A percentile compares a stretch with the other conserved stretches of the same genome.
These are phyloP conservation scores for Fagopyrum esculentum DNA, from an alignment of 148 eudicot genomes.

Conservation along the genomic window DNA sequence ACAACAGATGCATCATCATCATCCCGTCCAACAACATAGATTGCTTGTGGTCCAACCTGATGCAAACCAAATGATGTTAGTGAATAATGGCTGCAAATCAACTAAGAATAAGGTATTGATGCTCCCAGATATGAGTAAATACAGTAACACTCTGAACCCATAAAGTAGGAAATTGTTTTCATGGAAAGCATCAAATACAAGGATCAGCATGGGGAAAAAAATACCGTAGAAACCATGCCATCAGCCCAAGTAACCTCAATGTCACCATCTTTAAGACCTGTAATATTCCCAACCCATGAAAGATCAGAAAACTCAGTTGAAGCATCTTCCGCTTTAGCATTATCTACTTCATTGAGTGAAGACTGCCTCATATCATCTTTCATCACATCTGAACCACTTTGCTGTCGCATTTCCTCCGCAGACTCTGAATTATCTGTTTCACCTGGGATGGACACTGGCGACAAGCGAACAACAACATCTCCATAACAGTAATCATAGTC, in stretches of 20 bases:
- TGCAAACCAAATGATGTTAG: constrained; percentile 23
- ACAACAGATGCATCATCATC: constrained; percentile 83
- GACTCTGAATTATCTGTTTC: constrained; percentile 25
- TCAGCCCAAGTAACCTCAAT: constrained; percentile 99
- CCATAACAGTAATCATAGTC: constrained; percentile 97
- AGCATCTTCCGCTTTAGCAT: constrained; percentile 30
- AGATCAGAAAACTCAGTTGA: constrained; percentile 49
- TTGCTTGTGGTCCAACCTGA: constrained; percentile 99
- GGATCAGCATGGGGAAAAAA: constrained; percentile 5
- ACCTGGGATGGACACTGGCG: constrained; percentile 39
- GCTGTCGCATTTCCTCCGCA: constrained; percentile 26
- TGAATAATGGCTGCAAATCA: constrained; percentile 19
- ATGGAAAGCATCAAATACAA: background rate
- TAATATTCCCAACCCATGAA: constrained; percentile 97
- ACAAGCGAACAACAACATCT: constrained; percentile 88
- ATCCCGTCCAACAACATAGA: constrained; percentile 91
- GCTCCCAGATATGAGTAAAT: background rate
- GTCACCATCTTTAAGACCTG: constrained; percentile 89
- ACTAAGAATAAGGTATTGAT: background rate
- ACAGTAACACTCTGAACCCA: background rate
- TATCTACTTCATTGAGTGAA: constrained; percentile 16
- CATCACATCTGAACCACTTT: constrained; percentile 19
- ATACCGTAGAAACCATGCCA: constrained; percentile 88
- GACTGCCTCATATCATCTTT: constrained; percentile 20
- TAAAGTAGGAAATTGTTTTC: background rate